A percentile compares a stretch with the other conserved stretches of the same genome.
phyloP scores from a whole-genome alignment of 2,329 filamentous ascomycete species.

The Paracoccidioides lutzii region DNA sequence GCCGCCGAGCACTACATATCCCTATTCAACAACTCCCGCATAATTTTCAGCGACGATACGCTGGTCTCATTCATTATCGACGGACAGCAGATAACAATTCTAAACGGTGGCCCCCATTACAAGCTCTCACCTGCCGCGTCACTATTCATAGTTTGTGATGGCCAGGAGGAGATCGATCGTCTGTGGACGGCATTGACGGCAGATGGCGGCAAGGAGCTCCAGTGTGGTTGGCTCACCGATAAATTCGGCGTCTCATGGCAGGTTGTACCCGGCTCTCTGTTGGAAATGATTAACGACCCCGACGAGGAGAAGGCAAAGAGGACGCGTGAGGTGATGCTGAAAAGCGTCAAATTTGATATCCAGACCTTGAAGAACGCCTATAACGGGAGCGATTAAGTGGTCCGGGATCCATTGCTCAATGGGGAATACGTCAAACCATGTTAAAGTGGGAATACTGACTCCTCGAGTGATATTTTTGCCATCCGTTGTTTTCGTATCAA shows the following conservation, averaged over 20 bases:
- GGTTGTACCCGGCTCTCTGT: conserved; percentile 30
- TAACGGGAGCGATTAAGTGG: conserved; percentile 11
- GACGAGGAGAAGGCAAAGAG: conserved; percentile 22
- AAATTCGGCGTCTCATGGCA: conserved; percentile 38
- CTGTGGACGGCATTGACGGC: conserved; percentile 35
- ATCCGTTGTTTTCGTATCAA: no score
- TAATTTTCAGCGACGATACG: conserved; percentile 20
- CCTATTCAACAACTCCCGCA: conserved; percentile 16
- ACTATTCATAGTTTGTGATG: conserved; percentile 34
- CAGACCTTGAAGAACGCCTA: conserved; percentile 26
- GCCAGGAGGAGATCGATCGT: conserved; percentile 37
- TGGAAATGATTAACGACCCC: conserved; percentile 22
- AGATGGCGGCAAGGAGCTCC: conserved; percentile 26
- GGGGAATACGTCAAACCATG: background rate
- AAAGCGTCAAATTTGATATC: conserved; percentile 35
- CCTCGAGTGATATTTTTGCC: no score
- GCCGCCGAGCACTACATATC: conserved; percentile 15
- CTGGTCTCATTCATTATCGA: conserved; percentile 30
- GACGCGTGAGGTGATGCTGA: conserved; percentile 28
- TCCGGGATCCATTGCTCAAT: background rate
- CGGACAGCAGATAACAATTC: conserved; percentile 29
- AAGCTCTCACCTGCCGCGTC: conserved; percentile 32
- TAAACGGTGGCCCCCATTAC: conserved; percentile 35
- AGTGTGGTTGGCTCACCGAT: conserved; percentile 37
- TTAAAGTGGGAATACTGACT: background rate